These are phyloP conservation scores for Batkoa obscura DNA, from an alignment of 371 early-diverging fungal genomes.

Conservation along the genomic window DNA sequence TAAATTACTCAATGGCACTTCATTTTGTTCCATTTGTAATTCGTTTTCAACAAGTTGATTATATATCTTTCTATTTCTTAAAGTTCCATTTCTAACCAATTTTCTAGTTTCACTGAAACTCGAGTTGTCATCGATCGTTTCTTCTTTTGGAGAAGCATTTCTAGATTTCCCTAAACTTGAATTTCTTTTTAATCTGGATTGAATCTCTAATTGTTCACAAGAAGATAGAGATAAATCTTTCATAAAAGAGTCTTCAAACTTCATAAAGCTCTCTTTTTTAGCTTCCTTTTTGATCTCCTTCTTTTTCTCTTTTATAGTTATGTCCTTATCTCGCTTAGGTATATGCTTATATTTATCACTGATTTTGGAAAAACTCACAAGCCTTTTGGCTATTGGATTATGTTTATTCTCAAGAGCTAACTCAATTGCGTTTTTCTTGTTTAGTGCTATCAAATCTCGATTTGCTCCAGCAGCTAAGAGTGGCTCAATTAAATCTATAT, in stretches of 20 bases:
- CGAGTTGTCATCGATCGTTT: no score
- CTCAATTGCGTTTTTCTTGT: slow-evolving; percentile 16
- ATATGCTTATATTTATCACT: neutral
- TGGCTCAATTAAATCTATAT: slow-evolving; percentile 12
- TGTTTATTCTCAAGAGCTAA: slow-evolving; percentile 18
- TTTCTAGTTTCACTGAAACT: no score
- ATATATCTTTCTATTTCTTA: neutral
- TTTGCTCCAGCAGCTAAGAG: slow-evolving; percentile 15
- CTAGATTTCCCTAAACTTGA: neutral
- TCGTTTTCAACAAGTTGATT: slow-evolving; percentile 1
- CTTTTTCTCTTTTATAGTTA: no score
- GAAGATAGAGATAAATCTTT: neutral
- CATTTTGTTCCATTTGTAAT: slow-evolving; percentile 3
- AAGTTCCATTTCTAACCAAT: neutral
- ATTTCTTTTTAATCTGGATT: neutral
- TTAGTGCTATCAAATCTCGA: slow-evolving; percentile 11
- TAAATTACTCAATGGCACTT: neutral
- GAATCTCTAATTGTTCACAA: no score
- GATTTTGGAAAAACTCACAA: neutral
- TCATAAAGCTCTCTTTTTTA: neutral
- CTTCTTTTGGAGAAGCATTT: neutral
- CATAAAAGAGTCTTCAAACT: neutral
- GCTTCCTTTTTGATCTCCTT: neutral
- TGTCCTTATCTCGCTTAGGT: no score
- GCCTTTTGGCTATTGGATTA: slow-evolving; percentile 4